These are phyloP conservation scores for Clonostachys sp. DNA, from an alignment of 2,329 filamentous ascomycete genomes.

Conservation along the genomic window DNA sequence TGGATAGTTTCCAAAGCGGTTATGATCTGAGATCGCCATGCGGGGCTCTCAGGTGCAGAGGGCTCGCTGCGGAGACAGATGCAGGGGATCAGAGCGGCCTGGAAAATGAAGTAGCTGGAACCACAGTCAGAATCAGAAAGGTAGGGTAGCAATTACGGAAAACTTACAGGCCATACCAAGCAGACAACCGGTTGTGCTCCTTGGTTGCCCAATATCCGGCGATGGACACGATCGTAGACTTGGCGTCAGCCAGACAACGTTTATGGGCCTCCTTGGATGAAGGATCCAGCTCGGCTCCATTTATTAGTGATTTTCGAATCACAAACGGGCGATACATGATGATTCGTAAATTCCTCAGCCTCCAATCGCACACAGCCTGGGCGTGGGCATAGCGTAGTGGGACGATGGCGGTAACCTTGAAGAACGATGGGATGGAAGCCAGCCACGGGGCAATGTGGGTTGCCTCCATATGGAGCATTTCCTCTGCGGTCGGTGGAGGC, in stretches of 20 bases:
- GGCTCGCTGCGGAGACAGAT: slow-evolving; percentile 40
- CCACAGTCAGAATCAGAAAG: too few species aligned
- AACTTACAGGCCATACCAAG: slow-evolving; percentile 2
- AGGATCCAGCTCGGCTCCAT: slow-evolving; percentile 6
- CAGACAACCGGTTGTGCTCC: slow-evolving; percentile 1
- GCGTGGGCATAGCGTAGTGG: slow-evolving; percentile 28
- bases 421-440: slow-evolving; percentile 25
- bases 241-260: slow-evolving; percentile 63
- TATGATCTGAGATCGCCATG: slow-evolving; percentile 34
- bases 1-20: slow-evolving; percentile 27
- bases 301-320: slow-evolving; percentile 38
- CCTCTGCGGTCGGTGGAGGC: slow-evolving; percentile 30
- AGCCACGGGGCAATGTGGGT: slow-evolving; percentile 30
- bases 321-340: slow-evolving; percentile 35
- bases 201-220: slow-evolving; percentile 1
- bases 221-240: slow-evolving; percentile 55
- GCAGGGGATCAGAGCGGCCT: slow-evolving; percentile 40
- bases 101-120: slow-evolving; percentile 40
- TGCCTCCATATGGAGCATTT: slow-evolving; percentile 33
- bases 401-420: slow-evolving; percentile 20
- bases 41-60: slow-evolving; percentile 20
- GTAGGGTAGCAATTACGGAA: not conserved
- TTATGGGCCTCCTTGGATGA: slow-evolving; percentile 12
- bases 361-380: slow-evolving; percentile 34
- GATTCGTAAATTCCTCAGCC: slow-evolving; percentile 33